These are phyloP conservation scores for Lichtheimia ornata DNA, from an alignment of 371 early-diverging fungal genomes.

Conservation along the genomic window DNA sequence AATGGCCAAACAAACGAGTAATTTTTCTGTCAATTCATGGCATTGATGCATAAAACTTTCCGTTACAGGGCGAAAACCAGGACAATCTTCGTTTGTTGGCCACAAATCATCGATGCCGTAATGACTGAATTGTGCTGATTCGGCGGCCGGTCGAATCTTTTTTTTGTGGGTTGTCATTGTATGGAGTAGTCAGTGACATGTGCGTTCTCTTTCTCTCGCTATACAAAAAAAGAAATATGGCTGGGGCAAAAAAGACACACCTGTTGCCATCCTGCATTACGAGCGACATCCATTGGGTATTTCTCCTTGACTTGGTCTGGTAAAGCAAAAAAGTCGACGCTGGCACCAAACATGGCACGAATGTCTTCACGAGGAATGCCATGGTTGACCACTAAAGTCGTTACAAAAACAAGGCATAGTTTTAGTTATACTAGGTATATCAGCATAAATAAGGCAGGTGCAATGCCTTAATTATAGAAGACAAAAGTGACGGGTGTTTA, in stretches of 20 bases:
- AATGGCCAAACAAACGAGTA: conserved; percentile 29
- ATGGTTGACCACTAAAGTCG: conserved; percentile 30
- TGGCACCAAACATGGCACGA: conserved; percentile 29
- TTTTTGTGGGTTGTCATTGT: too few relatives aligned
- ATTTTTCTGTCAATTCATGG: conserved; percentile 27
- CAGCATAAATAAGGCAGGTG: too few relatives aligned
- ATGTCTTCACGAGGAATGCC: conserved; percentile 29
- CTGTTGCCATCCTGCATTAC: conserved; percentile 38
- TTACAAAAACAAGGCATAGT: neutral
- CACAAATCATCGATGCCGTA: conserved; percentile 34
- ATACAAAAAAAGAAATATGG: too few relatives aligned
- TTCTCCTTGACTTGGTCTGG: conserved; percentile 28
- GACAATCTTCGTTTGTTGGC: conserved; percentile 32
- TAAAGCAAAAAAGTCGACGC: conserved; percentile 31
- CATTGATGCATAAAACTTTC: conserved; percentile 33
- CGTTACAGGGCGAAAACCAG: conserved; percentile 20
- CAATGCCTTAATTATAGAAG: too few relatives aligned
- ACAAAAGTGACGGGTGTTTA: neutral
- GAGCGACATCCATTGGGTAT: conserved; percentile 28
- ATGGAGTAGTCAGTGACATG: too few relatives aligned
- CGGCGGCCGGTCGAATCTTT: conserved; percentile 34
- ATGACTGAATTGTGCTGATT: conserved; percentile 34
- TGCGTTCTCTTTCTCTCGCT: too few relatives aligned
- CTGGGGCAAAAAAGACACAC: too few relatives aligned
- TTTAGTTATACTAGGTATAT: too few relatives aligned